These are phyloP conservation scores for Malassezia arunalokei DNA, from an alignment of 1,284 basidiomycete species.

Conservation along the genomic window DNA sequence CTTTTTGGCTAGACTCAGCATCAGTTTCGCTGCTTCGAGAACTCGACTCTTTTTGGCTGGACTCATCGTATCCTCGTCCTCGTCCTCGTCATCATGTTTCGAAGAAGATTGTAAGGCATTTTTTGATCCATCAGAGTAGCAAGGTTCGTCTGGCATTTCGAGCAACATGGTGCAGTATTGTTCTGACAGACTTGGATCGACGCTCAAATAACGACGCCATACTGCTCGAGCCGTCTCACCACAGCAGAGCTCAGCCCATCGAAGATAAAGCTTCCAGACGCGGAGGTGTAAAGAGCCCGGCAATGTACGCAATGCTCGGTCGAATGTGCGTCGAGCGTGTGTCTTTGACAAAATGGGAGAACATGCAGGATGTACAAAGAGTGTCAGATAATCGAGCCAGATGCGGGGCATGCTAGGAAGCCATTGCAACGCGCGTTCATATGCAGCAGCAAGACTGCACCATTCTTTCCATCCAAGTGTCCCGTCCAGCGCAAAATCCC, in stretches of 20 bases:
- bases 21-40: slow-evolving; percentile 81
- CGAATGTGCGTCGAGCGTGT: slow-evolving; percentile 84
- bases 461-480: slow-evolving; percentile 88
- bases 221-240: slow-evolving; percentile 73
- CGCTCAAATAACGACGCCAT: slow-evolving; percentile 75
- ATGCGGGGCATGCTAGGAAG: slow-evolving; percentile 81
- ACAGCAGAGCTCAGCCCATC: slow-evolving; percentile 76
- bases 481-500: slow-evolving; percentile 73
- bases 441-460: slow-evolving; percentile 72
- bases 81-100: slow-evolving; percentile 13
- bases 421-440: slow-evolving; percentile 88
- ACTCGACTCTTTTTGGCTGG: slow-evolving; percentile 51
- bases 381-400: slow-evolving; percentile 82
- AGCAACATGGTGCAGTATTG: slow-evolving; percentile 37
- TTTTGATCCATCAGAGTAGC: slow-evolving; percentile 20
- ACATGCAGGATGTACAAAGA: slow-evolving; percentile 80
- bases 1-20: slow-evolving; percentile 69
- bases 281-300: slow-evolving; percentile 86
- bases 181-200: slow-evolving; percentile 46
- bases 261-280: slow-evolving; percentile 86
- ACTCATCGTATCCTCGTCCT: neutral
- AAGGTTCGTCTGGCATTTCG: slow-evolving; percentile 19
- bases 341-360: slow-evolving; percentile 71
- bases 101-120: slow-evolving; percentile 8
- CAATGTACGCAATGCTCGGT: slow-evolving; percentile 82